Evolutionary conservation across 2,329 filamentous ascomycete species (phyloP), one percentile per base, ranked within the genome.

Genomic region (Epichloe sp.): DNA sequence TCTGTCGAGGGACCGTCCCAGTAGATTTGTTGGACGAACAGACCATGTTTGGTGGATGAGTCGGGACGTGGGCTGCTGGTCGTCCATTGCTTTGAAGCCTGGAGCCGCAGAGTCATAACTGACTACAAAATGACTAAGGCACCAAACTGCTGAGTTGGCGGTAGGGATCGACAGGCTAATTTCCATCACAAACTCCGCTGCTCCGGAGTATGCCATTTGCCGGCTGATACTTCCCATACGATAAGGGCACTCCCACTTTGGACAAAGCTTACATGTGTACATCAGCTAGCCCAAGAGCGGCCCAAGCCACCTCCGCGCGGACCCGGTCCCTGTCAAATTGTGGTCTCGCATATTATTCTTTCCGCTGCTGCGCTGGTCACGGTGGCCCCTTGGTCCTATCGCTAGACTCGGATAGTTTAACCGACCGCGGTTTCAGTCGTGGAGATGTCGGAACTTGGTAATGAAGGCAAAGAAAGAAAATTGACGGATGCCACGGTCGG

Each of bases 371-470:
- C 8, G 44, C 44, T 17, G 31, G 31, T 36, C 15, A 37, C 35
- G 14, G 26, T 11, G 37, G 35, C 37, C 34, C n/a, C 34, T 31
- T n/a, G 26, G 43, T 52, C 42, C 47, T 49, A 44, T 26, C 43
- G 23, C 21, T 46, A 44, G 47, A 36, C 44, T 48, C 50, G 50
- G 50, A 52, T 49, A 23, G 36, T 46, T 49, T 49, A 52, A 42
- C 50, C 50, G 50, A 52, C 42, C 46, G 47, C 41, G 41, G 50
- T 48, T 52, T 42, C 40, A 35, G 46, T 52, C 34, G 42, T 42
- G 50, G 50, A 47, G 46, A 45, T 38, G 31, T 34, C n/a, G 42
- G 26, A 31, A 23, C 46, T 43, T 36, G 34, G 26, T 15, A 15
- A 10, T 4, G 26, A 1, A 10, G 26, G 26, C 8, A 31, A 10